These are phyloP conservation scores for Aechmea fasciata DNA, from an alignment of 176 grass and related monocot genomes.

Conservation along the genomic window DNA sequence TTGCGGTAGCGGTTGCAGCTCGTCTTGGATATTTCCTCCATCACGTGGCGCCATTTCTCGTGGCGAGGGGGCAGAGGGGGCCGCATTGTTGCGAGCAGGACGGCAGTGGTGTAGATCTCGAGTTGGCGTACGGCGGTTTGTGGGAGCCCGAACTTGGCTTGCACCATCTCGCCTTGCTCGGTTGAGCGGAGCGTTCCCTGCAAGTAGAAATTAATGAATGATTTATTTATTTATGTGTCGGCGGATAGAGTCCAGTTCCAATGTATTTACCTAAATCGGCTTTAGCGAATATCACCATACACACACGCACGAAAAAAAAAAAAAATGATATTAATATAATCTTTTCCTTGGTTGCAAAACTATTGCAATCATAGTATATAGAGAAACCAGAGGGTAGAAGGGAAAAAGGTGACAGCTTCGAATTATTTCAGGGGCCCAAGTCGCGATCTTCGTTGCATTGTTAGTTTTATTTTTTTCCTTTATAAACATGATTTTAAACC, in stretches of 20 bases:
- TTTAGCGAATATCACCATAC: no score
- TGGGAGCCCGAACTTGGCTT: constrained; percentile 80
- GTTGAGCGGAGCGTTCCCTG: constrained; percentile 76
- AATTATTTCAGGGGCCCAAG: no score
- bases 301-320: no score
- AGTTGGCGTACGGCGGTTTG: constrained; percentile 79
- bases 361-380: no score
- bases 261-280: no score
- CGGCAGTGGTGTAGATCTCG: constrained; percentile 89
- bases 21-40: constrained; percentile 77
- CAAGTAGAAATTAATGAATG: neutral
- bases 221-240: neutral
- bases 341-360: no score
- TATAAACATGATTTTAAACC: neutral
- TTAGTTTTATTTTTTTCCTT: no score
- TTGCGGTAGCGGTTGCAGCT: constrained; percentile 68
- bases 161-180: constrained; percentile 98
- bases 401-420: no score
- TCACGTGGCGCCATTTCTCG: constrained; percentile 41
- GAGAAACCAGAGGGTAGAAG: no score
- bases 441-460: no score
- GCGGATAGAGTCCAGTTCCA: no score
- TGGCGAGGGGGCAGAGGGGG: constrained; percentile 71
- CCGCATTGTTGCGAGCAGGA: constrained; percentile 57
- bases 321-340: no score